Conservation (phyloP, 805 yeast genomes). For the Metschnikowia arizonensis region DNA sequence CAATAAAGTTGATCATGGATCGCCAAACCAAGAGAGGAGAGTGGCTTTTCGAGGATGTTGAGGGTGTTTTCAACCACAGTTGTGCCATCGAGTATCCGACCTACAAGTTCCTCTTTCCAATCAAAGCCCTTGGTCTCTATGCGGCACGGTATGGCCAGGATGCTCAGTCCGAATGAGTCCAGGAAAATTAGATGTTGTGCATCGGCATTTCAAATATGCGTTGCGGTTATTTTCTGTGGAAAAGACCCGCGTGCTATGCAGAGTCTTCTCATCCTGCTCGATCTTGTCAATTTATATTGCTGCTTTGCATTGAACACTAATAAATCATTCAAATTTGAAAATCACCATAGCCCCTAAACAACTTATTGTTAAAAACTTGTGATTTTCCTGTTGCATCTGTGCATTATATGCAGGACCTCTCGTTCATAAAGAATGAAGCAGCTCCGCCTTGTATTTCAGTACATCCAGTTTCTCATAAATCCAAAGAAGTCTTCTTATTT, state of each 20-base stretch:
- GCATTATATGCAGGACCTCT: no score
- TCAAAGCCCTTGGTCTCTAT: slow-evolving; percentile 86
- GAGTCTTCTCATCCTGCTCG: background rate
- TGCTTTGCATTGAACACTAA: background rate
- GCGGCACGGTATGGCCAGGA: slow-evolving; percentile 27
- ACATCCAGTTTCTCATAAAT: no score
- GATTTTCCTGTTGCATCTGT: no score
- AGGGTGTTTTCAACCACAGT: slow-evolving; percentile 92
- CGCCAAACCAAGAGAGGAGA: slow-evolving; percentile 76
- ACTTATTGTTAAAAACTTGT: no score
- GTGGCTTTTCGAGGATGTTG: slow-evolving; percentile 79
- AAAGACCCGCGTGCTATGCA: slow-evolving; percentile 1
- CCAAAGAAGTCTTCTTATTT: no score
- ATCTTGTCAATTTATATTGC: background rate
- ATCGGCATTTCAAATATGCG: slow-evolving; percentile 2
- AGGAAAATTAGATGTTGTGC: background rate
- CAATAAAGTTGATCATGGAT: slow-evolving; percentile 56
- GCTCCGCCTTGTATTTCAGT: no score
- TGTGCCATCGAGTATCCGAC: slow-evolving; percentile 95
- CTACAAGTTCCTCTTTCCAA: slow-evolving; percentile 82
- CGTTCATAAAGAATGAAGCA: no score
- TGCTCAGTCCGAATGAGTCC: slow-evolving; percentile 5
- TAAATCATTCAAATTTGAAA: no score
- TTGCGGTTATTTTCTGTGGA: background rate
- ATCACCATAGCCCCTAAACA: no score